A percentile compares a stretch with the other conserved stretches of the same genome.
Conservation (phyloP, 148 eudicot species). For the Chenopodium album region DNA sequence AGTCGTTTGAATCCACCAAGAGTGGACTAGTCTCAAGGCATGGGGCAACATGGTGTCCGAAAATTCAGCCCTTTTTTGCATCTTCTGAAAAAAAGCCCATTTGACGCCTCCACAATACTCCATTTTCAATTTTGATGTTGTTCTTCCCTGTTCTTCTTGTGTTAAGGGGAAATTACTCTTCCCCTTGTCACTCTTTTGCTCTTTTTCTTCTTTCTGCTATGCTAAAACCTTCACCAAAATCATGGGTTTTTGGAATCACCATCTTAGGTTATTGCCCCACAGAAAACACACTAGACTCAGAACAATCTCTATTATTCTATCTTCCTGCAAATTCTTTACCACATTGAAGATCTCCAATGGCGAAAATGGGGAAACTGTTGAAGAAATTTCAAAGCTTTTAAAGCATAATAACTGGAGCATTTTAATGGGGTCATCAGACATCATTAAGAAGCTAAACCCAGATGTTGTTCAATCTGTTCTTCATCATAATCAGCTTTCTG, state of each 20-base stretch:
- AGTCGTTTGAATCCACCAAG: no score
- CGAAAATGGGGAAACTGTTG: constrained; percentile 28
- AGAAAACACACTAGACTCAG: constrained; percentile 5
- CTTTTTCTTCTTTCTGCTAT: neutral
- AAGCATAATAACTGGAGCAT: constrained; percentile 51
- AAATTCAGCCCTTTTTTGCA: no score
- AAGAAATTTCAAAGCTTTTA: constrained; percentile 47
- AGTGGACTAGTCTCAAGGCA: no score
- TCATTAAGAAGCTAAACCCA: constrained; percentile 52
- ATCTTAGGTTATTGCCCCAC: constrained; percentile 2
- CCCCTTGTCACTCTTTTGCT: neutral
- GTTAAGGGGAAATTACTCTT: constrained; percentile 11
- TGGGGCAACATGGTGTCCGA: no score
- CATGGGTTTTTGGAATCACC: constrained; percentile 22
- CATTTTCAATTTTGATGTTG: no score
- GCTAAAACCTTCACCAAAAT: neutral
- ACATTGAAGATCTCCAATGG: constrained; percentile 19
- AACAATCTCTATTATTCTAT: neutral
- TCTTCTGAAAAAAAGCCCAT: no score
- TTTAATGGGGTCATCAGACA: constrained; percentile 48
- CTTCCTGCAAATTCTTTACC: constrained; percentile 14
- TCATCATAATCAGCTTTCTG: constrained; percentile 31
- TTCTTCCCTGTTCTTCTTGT: constrained; percentile 6
- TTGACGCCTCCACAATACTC: no score
- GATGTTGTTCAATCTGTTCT: constrained; percentile 70